Conservation (phyloP, 305 asterid species). For the Fraxinus latifolia region DNA sequence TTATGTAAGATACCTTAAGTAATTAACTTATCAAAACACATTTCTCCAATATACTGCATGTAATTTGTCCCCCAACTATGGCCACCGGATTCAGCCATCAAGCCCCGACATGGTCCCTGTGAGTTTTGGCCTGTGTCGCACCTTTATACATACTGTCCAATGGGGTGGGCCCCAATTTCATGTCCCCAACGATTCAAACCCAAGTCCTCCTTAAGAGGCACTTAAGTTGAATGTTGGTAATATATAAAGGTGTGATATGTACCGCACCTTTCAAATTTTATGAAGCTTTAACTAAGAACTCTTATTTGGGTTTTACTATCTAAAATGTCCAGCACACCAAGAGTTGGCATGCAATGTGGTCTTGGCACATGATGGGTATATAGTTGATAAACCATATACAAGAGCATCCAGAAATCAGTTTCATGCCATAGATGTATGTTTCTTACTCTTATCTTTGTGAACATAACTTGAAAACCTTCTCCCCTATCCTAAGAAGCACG, state of each 20-base stretch:
- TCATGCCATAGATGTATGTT: background rate
- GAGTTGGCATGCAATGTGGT: background rate
- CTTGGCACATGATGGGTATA: background rate
- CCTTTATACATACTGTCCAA: background rate
- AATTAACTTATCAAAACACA: background rate
- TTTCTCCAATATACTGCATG: background rate
- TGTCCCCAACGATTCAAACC: background rate
- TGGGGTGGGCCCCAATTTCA: background rate
- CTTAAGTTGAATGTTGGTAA: background rate
- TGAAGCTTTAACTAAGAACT: background rate
- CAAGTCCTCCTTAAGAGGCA: background rate
- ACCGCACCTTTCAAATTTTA: background rate
- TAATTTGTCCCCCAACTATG: background rate
- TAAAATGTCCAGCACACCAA: background rate
- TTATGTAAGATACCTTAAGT: constrained; percentile 9
- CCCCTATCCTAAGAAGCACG: background rate
- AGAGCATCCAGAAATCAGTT: background rate
- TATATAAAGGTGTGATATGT: background rate
- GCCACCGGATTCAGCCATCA: background rate
- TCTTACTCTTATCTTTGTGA: background rate
- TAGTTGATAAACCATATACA: background rate
- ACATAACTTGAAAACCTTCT: background rate
- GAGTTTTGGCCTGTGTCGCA: background rate
- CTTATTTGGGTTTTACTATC: background rate
- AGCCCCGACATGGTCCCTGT: background rate